Conservation (phyloP, 2,329 filamentous ascomycete genomes). For the Arthrobotrys musiformis region DNA sequence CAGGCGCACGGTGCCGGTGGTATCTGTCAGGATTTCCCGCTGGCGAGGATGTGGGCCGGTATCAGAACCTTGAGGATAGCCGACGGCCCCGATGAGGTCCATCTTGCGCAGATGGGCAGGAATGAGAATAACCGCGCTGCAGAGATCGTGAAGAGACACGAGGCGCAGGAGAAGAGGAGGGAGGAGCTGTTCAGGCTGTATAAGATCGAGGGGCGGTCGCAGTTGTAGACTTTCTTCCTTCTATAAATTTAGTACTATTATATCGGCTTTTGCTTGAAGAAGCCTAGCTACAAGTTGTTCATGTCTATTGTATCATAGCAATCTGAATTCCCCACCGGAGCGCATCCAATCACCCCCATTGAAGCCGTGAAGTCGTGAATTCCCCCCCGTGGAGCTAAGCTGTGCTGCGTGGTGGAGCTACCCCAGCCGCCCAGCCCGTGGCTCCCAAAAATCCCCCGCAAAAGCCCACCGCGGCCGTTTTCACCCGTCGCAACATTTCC, state of each 20-base stretch:
- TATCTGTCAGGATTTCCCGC: conserved; percentile 91
- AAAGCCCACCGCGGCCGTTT: background rate
- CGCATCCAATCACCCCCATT: background rate
- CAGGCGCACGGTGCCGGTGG: conserved; percentile 92
- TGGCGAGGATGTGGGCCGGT: conserved; percentile 83
- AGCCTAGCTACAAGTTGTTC: background rate
- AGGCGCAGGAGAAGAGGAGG: conserved; percentile 73
- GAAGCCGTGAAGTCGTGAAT: no score
- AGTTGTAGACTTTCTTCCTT: conserved; percentile 57
- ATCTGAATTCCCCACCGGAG: background rate
- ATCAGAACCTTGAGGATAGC: conserved; percentile 85
- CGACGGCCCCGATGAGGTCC: conserved; percentile 97
- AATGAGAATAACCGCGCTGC: conserved; percentile 80
- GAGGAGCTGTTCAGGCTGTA: conserved; percentile 74
- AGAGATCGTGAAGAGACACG: conserved; percentile 72
- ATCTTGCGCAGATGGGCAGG: conserved; percentile 80
- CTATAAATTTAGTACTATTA: background rate
- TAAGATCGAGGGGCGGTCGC: conserved; percentile 60
- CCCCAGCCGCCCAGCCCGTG: background rate
- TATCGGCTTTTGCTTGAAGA: background rate
- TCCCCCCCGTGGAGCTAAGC: background rate
- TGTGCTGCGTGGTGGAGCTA: background rate
- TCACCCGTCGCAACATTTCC: background rate
- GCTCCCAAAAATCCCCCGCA: background rate
- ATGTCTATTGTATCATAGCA: conserved; percentile 5